A percentile compares a stretch with the other conserved stretches of the same genome.
phyloP scores from a whole-genome alignment of 345 rosid genomes.

The Salix arbutifolia region DNA sequence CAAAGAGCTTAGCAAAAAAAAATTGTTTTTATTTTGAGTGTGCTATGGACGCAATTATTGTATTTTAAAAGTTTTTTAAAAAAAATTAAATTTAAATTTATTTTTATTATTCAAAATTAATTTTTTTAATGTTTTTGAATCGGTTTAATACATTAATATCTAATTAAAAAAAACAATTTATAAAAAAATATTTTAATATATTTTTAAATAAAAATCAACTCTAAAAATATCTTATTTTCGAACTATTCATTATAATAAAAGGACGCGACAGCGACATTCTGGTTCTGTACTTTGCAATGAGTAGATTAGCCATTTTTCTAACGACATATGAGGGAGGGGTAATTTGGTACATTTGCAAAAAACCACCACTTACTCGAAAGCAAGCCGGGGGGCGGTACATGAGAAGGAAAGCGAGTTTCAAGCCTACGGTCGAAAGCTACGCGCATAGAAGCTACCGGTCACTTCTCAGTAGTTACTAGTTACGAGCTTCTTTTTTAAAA shows the following conservation, averaged over 20 bases:
- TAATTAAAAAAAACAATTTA: no score
- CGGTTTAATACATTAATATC: no score
- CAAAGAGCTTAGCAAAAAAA: background rate
- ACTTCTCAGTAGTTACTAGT: background rate
- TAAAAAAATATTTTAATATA: no score
- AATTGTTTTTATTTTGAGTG: background rate
- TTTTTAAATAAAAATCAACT: no score
- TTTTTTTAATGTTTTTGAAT: no score
- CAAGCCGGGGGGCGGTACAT: conserved; percentile 4
- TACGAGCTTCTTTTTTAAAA: no score
- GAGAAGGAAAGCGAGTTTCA: background rate
- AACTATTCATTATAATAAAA: background rate
- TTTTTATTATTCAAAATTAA: no score
- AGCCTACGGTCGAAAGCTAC: conserved; percentile 13
- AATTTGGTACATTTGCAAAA: background rate
- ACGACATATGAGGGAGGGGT: background rate
- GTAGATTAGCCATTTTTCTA: background rate
- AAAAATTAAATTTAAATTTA: no score
- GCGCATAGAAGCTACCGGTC: background rate
- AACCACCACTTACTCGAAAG: background rate
- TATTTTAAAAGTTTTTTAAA: no score
- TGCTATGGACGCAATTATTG: background rate
- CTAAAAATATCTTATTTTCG: no score
- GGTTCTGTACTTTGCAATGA: background rate
- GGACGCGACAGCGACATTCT: background rate